Evolutionary conservation across 352 stramenopile genomes (phyloP), one percentile per base, ranked within the genome.

Genomic region (Phytophthora meadii): DNA sequence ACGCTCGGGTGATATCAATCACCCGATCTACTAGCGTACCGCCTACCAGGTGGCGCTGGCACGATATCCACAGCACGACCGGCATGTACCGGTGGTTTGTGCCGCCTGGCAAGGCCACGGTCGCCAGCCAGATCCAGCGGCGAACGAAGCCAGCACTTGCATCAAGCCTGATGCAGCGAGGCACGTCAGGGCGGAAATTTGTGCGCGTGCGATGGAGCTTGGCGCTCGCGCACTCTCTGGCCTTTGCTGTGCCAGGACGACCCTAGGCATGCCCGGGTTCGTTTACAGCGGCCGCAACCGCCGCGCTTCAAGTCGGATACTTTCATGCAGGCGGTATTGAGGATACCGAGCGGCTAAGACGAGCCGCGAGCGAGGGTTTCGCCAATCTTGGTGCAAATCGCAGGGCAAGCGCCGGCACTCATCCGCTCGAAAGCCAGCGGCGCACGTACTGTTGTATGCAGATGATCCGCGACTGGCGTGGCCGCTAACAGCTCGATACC

Each of bases 391-490:
- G 47, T 57, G 62, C 62, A 76, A 75, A 76, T 76, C 62, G 50
- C 45, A 17, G 14, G 30, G 39, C 56, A 36, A 54, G 47, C 49
- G 55, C 48, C 47, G 24, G 34, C 54, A 54, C 52, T 62, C 42
- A 60, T 65, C 34, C 53, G 42, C 34, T 63, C 59, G 36, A 74
- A 62, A 74, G 66, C 66, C 65, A 62, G 66, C 66, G 39, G 39
- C 65, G 65, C 66, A 76, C 68, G 66, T 64, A 67, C 62, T 66
- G 56, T 65, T 57, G 55, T 49, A 46, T 47, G 62, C 62, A 76
- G 68, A 76, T 72, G 68, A 76, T 76, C 62, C 68, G 48, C 39
- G 44, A 61, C 67, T 75, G 62, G 51, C 67, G 67, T 75, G 61
- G 45, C 64, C 64, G 24, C 27, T 57, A 56, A 36, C 30, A 53